Conservation (phyloP, 768 basidiomycete genomes). For the Asterophora parasitica region DNA sequence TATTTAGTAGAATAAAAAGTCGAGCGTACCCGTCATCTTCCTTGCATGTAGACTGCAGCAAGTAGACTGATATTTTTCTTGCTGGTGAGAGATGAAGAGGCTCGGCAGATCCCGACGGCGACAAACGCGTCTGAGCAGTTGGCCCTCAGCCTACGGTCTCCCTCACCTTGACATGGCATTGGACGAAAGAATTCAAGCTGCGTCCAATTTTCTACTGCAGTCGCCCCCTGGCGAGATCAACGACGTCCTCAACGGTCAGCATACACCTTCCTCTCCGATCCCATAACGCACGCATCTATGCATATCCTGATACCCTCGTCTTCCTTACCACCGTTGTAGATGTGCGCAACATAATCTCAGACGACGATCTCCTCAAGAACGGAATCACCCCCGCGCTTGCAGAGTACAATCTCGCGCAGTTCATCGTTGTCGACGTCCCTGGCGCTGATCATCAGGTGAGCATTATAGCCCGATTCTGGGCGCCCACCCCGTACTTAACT, state of each 20-base stretch:
- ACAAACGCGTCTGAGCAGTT: neutral
- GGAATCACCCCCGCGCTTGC: too few species aligned
- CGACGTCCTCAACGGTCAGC: slow-evolving; percentile 83
- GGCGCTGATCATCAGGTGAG: slow-evolving; percentile 70
- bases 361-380: slow-evolving; percentile 73
- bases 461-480: slow-evolving; percentile 7
- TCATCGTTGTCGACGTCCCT: slow-evolving; percentile 83
- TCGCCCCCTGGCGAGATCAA: slow-evolving; percentile 96
- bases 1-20: slow-evolving; percentile 1
- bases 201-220: slow-evolving; percentile 78
- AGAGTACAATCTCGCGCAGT: slow-evolving; percentile 84
- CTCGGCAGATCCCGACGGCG: slow-evolving; percentile 17
- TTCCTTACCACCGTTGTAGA: too few species aligned
- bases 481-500: neutral
- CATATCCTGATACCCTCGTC: slow-evolving; percentile 6
- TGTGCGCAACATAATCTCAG: slow-evolving; percentile 82
- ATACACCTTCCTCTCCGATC: slow-evolving; percentile 11
- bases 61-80: too few species aligned
- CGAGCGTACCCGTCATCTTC: neutral
- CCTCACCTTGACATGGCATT: slow-evolving; percentile 38
- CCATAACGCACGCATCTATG: neutral
- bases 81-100: too few species aligned
- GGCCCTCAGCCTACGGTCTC: neutral
- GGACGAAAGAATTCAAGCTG: slow-evolving; percentile 67
- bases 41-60: neutral